Conservation (phyloP, 2,329 filamentous ascomycete species). For the Laburnicola sp. region DNA sequence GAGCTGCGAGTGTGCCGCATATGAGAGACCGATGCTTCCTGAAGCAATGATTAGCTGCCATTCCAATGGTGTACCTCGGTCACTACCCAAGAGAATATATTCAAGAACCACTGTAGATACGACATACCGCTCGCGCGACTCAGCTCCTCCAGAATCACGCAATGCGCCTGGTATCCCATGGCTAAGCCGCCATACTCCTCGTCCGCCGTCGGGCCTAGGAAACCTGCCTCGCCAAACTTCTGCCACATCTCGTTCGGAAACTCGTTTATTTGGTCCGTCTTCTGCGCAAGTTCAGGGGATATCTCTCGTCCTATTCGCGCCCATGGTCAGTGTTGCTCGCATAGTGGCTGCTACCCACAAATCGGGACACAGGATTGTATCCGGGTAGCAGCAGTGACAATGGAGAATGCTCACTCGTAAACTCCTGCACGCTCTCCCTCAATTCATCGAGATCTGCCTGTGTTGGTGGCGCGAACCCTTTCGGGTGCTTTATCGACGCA, state of each 20-base stretch:
- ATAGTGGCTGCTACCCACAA: not conserved
- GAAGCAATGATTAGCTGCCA: not conserved
- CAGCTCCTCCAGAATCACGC: constrained; percentile 92
- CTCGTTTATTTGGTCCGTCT: constrained; percentile 81
- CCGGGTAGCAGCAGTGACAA: not conserved
- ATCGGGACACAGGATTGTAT: not conserved
- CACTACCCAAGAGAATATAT: not conserved
- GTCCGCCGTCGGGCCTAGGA: constrained; percentile 90
- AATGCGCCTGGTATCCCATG: constrained; percentile 97
- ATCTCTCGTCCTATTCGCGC: constrained; percentile 70
- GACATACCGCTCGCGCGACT: constrained; percentile 73
- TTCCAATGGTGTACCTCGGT: constrained; percentile 4
- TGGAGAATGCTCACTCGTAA: constrained; percentile 58
- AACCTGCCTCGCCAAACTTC: constrained; percentile 87
- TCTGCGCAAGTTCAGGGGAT: constrained; percentile 75
- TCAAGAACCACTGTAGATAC: no score
- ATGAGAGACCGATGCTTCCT: constrained; percentile 79
- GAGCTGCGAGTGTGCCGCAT: constrained; percentile 92
- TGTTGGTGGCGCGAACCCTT: constrained; percentile 69
- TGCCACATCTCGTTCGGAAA: constrained; percentile 93
- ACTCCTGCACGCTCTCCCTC: constrained; percentile 83
- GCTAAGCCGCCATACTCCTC: constrained; percentile 86
- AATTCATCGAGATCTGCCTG: constrained; percentile 76
- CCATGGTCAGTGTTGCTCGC: not conserved
- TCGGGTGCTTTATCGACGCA: constrained; percentile 71